These are phyloP conservation scores for Panicum miliaceum DNA, from an alignment of 176 grass and related monocot genomes.

Conservation along the genomic window DNA sequence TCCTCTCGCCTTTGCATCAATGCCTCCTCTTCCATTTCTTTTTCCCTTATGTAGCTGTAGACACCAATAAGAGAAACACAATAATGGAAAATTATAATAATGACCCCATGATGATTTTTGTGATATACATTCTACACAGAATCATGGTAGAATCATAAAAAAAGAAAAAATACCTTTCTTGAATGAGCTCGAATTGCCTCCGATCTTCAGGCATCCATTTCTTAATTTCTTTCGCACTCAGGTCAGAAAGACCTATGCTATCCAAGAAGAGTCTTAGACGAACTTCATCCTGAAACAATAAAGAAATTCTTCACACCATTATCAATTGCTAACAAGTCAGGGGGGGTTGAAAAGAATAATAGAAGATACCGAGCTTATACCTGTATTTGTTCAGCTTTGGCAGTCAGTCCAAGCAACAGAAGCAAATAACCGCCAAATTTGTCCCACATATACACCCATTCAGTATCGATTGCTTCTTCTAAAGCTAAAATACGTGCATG, in stretches of 20 bases:
- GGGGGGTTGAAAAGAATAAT: conserved; percentile 21
- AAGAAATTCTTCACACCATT: conserved; percentile 22
- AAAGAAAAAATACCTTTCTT: conserved; percentile 78
- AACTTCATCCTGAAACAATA: conserved; percentile 92
- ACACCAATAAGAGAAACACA: conserved; percentile 27
- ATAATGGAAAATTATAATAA: background rate
- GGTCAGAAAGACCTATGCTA: conserved; percentile 95
- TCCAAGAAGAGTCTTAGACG: conserved; percentile 98
- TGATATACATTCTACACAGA: background rate
- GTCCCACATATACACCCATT: conserved; percentile 99
- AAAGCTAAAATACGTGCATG: conserved; percentile 97
- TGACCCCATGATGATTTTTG: background rate
- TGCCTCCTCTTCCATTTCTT: conserved; percentile 99
- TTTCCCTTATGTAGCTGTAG: conserved; percentile 94
- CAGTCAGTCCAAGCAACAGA: conserved; percentile 97
- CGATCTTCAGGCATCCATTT: conserved; percentile 99
- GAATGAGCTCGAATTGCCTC: conserved; percentile 93
- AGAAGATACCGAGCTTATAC: conserved; percentile 50
- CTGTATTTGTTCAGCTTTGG: conserved; percentile 99
- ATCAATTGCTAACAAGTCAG: conserved; percentile 25
- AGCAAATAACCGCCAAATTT: conserved; percentile 99
- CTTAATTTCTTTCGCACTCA: conserved; percentile 99
- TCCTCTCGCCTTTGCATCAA: conserved; percentile 98
- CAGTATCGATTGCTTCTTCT: conserved; percentile 99
- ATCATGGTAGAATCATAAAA: conserved; percentile 13